Percentiles rank a stretch among this genome's conserved stretches.
phyloP scores from a whole-genome alignment of 2,329 filamentous ascomycete species.

The Pseudogymnoascus sp. region DNA sequence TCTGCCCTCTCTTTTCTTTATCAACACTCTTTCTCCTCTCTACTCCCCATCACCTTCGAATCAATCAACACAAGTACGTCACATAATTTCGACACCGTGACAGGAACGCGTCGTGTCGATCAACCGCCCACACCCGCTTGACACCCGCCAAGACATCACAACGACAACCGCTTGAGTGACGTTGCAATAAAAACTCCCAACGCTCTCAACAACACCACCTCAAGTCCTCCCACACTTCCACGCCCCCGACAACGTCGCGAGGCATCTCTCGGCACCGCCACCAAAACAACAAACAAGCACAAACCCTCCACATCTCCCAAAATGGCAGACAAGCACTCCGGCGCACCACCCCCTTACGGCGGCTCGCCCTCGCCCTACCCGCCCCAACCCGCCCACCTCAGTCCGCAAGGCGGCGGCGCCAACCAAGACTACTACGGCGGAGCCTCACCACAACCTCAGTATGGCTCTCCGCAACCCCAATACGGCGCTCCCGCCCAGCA shows the following conservation, averaged over 20 bases:
- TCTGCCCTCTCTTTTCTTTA: background rate
- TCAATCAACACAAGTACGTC: background rate
- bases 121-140: background rate
- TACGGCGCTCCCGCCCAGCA: slow-evolving; percentile 11
- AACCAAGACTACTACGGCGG: slow-evolving; percentile 12
- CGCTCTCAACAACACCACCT: background rate
- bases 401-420: background rate
- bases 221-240: background rate
- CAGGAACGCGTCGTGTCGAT: background rate
- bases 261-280: background rate
- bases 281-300: background rate
- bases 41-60: background rate
- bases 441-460: background rate
- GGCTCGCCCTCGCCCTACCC: slow-evolving; percentile 15
- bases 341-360: slow-evolving; percentile 17
- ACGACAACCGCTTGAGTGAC: background rate
- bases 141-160: background rate
- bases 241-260: background rate
- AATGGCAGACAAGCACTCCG: slow-evolving; percentile 12
- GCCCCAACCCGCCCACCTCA: slow-evolving; percentile 10
- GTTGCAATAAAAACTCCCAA: background rate
- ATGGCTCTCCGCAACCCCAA: slow-evolving; percentile 11
- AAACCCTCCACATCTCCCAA: background rate
- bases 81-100: background rate
- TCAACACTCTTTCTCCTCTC: background rate